A percentile compares a stretch with the other conserved stretches of the same genome.
These are phyloP conservation scores for Murraya paniculata DNA, from an alignment of 345 rosid genomes.

Conservation along the genomic window DNA sequence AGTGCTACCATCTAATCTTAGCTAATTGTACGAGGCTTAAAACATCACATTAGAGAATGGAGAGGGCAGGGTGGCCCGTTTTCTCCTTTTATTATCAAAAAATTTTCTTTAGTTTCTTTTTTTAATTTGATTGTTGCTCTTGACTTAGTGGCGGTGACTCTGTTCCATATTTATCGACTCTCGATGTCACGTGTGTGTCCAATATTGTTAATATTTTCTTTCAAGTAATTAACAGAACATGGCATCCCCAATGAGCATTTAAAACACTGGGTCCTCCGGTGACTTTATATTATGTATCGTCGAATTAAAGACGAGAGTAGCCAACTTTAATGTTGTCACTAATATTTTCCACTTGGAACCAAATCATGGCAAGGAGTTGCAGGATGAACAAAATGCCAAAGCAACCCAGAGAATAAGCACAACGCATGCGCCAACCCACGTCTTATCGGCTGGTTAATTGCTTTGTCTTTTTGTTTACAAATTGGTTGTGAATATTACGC, in stretches of 20 bases:
- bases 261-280: background rate
- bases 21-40: background rate
- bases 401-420: no score
- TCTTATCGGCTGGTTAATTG: background rate
- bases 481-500: background rate
- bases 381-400: no score
- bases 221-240: background rate
- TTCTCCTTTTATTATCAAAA: background rate
- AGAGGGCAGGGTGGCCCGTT: background rate
- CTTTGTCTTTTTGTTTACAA: background rate
- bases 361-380: no score
- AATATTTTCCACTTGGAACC: no score
- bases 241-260: background rate
- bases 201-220: background rate
- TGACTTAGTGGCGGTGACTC: background rate
- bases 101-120: background rate
- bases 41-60: background rate
- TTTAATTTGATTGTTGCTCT: background rate
- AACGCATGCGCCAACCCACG: background rate
- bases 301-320: background rate
- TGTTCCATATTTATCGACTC: background rate
- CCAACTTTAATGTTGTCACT: no score
- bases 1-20: background rate
- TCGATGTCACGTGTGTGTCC: background rate
- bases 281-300: background rate